Base-by-base conservation (phyloP, 352 stramenopile species). In the Globisporangium nunn region DNA sequence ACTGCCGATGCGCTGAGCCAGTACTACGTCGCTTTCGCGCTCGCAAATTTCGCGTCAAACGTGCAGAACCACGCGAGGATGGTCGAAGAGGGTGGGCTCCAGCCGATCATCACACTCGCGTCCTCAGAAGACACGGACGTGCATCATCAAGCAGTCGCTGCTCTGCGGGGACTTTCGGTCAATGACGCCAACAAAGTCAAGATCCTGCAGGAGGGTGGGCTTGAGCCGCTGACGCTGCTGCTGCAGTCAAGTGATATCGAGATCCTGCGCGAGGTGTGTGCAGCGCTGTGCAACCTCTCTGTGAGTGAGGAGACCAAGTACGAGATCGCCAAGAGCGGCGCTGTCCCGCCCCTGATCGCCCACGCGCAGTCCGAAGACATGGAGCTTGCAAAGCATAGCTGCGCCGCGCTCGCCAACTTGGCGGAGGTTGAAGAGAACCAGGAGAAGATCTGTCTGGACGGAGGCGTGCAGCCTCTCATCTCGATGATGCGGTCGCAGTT, bases 231-330 rank as follows among this genome's bases (percentile, higher is more conserved):
- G 12, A 84, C 93, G 29, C 60, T 97, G 44, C 73, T 98, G 4
- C 70, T 98, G 12, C 65, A 88, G 51, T 95, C 87, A 0, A 70
- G 87, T 44, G 93, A 99, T 61, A 70, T 95, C 10, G 91, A 98
- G 63, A 96, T 98, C 37, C 70, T 98, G 10, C 78, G 93, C 0
- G 95, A 99, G 59, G 89, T 95, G 1, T 97, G 91, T 52, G 95
- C 91, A 0, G 93, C 91, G 3, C 70, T 99, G 0, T 98, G 88
- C 62, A 99, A 99, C 69, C 75, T 99, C 31, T 97, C 92, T 6
- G 71, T 97, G 37, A 92, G 85, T 35, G 94, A 98, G 52, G 95
- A 99, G 64, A 98, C 96, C 64, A 98, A 98, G 69, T 98, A 97
- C 60, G 96, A 98, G 67, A 96, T 99, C 40, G 83, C 88, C 17